These are phyloP conservation scores for Microsporum audouinii DNA, from an alignment of 2,329 filamentous ascomycete genomes.

Conservation along the genomic window DNA sequence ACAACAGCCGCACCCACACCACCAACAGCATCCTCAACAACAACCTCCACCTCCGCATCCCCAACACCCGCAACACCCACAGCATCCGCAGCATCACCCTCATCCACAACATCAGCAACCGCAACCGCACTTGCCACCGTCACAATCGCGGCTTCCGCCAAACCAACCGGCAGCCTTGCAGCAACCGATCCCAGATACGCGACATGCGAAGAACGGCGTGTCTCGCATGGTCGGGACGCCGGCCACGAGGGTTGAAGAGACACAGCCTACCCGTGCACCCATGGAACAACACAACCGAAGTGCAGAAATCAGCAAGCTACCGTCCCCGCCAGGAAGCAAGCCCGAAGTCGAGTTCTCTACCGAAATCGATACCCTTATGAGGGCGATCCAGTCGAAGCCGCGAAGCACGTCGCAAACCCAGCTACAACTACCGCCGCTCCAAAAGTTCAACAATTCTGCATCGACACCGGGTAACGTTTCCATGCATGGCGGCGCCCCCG, in stretches of 20 bases:
- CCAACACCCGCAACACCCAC: conserved; percentile 13
- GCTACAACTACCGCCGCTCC: conserved; percentile 23
- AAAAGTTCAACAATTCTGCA: conserved; percentile 20
- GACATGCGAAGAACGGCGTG: conserved; percentile 29
- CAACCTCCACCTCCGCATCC: conserved; percentile 18
- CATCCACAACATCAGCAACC: conserved; percentile 7
- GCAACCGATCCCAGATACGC: conserved; percentile 27
- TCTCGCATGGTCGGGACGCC: conserved; percentile 18
- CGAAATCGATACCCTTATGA: conserved; percentile 78
- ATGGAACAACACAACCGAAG: conserved; percentile 2
- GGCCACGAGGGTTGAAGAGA: conserved; percentile 11
- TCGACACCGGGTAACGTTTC: neutral
- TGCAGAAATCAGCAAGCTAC: conserved; percentile 7
- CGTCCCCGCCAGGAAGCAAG: conserved; percentile 5
- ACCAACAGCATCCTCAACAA: conserved; percentile 22
- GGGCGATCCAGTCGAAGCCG: conserved; percentile 63
- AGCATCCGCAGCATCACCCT: conserved; percentile 17
- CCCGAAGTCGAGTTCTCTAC: conserved; percentile 58
- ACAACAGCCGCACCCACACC: conserved; percentile 19
- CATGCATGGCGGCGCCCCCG: conserved; percentile 8
- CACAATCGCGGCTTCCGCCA: conserved; percentile 23
- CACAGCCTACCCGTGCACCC: conserved; percentile 6
- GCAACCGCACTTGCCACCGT: conserved; percentile 21
- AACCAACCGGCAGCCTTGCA: conserved; percentile 20
- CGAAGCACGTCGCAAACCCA: conserved; percentile 16